phyloP scores from a whole-genome alignment of 192 early-diverging fungal genomes.

The Gonapodya sp. region DNA sequence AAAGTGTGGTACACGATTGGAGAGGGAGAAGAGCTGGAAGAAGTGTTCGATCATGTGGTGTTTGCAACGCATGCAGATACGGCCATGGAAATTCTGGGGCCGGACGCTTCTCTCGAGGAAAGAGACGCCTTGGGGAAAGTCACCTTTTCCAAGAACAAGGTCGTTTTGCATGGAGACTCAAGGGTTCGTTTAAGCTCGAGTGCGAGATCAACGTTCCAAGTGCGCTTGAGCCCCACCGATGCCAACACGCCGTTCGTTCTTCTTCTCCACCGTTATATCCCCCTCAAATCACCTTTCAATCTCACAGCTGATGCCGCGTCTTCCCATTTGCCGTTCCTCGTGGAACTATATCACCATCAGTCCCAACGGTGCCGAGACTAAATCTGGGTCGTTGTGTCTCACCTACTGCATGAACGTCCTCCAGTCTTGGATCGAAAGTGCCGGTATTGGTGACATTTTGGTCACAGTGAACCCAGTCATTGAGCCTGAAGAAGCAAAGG shows the following conservation, averaged over 20 bases:
- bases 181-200: conserved; percentile 14
- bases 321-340: conserved; percentile 30
- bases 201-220: conserved; percentile 10
- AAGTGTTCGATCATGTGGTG: conserved; percentile 43
- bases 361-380: conserved; percentile 17
- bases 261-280: conserved; percentile 8
- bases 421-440: conserved; percentile 35
- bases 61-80: conserved; percentile 53
- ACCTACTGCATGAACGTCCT: conserved; percentile 59
- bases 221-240: not conserved
- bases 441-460: conserved; percentile 37
- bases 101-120: conserved; percentile 36
- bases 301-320: conserved; percentile 41
- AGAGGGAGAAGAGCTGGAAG: conserved; percentile 19
- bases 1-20: conserved; percentile 23
- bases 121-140: conserved; percentile 31
- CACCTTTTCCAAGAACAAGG: conserved; percentile 35
- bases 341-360: conserved; percentile 52
- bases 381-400: conserved; percentile 30
- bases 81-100: conserved; percentile 39
- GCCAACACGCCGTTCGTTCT: too few relatives aligned
- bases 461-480: conserved; percentile 49
- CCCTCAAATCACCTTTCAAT: not conserved
- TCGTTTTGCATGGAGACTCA: conserved; percentile 43
- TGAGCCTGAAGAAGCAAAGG: conserved; percentile 29